A percentile compares a stretch with the other conserved stretches of the same genome.
Conservation (phyloP, 2,329 filamentous ascomycete genomes). For the Phoma herbarum region DNA sequence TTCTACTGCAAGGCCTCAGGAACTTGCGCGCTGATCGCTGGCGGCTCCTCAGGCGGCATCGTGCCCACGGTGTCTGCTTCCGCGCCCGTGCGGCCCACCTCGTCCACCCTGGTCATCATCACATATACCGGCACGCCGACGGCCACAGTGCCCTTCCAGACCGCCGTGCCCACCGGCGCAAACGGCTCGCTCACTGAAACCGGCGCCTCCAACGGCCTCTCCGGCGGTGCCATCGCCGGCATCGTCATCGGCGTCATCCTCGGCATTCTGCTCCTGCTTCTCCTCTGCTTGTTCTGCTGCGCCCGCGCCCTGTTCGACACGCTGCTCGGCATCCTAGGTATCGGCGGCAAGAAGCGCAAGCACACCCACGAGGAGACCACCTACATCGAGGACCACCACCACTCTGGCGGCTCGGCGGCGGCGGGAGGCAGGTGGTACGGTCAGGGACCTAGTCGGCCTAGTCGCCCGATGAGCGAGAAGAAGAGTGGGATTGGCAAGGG, state of each 20-base stretch:
- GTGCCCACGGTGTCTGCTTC: constrained; percentile 56
- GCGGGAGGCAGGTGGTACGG: constrained; percentile 62
- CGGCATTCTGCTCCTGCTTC: constrained; percentile 71
- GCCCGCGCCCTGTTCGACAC: constrained; percentile 64
- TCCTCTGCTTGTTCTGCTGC: constrained; percentile 78
- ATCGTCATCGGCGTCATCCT: constrained; percentile 79
- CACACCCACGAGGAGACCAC: constrained; percentile 66
- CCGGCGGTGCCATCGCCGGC: constrained; percentile 78
- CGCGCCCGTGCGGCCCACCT: constrained; percentile 60
- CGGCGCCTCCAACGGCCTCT: constrained; percentile 58
- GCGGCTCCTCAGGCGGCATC: constrained; percentile 57
- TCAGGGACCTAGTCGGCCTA: constrained; percentile 47
- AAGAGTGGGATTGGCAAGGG: constrained; percentile 47
- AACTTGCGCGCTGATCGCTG: constrained; percentile 66
- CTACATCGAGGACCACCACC: constrained; percentile 69
- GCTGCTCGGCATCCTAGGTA: constrained; percentile 67
- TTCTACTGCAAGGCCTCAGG: constrained; percentile 69
- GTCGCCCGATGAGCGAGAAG: constrained; percentile 45
- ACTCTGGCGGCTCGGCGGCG: constrained; percentile 66
- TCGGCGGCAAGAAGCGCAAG: constrained; percentile 60
- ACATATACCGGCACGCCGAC: constrained; percentile 56
- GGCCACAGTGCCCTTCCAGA: constrained; percentile 59
- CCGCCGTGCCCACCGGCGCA: constrained; percentile 64
- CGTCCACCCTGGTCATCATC: constrained; percentile 63
- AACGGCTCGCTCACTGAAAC: constrained; percentile 49